These are phyloP conservation scores for Monosporascus ibericus DNA, from an alignment of 2,329 filamentous ascomycete species.

Conservation along the genomic window DNA sequence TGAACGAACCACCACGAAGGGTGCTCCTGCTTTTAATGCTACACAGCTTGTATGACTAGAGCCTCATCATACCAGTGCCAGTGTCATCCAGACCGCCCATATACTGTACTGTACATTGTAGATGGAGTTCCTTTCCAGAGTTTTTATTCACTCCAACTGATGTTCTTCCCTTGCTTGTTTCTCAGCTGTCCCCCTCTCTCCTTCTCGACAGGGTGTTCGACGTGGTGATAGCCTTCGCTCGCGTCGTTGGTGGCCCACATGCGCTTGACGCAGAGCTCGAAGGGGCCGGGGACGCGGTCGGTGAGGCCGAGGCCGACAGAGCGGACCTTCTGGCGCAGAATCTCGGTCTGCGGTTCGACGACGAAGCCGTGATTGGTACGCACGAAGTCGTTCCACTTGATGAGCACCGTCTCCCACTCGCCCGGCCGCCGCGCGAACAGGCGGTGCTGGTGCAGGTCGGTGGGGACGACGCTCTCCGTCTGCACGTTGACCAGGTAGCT, in stretches of 20 bases:
- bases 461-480: constrained; percentile 86
- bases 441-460: constrained; percentile 93
- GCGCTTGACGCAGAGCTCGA: constrained; percentile 76
- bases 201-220: constrained; percentile 5
- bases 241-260: constrained; percentile 84
- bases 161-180: constrained; percentile 35
- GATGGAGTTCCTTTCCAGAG: background rate
- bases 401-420: constrained; percentile 91
- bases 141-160: constrained; percentile 31
- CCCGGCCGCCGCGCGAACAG: constrained; percentile 73
- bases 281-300: constrained; percentile 82
- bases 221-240: constrained; percentile 27
- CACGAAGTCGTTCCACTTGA: constrained; percentile 90
- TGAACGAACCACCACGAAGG: background rate
- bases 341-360: constrained; percentile 86
- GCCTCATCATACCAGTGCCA: background rate
- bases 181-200: constrained; percentile 30
- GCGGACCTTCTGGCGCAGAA: constrained; percentile 78
- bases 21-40: background rate
- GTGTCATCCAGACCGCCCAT: background rate
- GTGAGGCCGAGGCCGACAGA: constrained; percentile 85
- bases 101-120: constrained; percentile 5
- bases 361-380: constrained; percentile 89
- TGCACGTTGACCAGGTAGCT: constrained; percentile 95
- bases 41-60: background rate